These are phyloP conservation scores for Phytophthora kernoviae DNA, from an alignment of 352 stramenopile species.

Conservation along the genomic window DNA sequence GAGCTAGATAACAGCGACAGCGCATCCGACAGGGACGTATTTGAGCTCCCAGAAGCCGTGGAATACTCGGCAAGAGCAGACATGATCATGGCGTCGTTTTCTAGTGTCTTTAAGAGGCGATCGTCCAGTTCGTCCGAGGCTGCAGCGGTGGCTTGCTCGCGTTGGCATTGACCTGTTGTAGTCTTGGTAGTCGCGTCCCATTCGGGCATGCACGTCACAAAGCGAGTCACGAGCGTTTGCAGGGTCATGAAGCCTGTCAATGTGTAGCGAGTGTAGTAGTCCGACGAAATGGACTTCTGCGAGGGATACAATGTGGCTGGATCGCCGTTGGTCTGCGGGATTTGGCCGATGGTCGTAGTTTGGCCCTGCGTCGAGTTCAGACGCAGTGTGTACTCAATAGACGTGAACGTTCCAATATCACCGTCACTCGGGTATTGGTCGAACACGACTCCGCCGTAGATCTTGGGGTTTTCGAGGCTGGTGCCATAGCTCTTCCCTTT, in stretches of 20 bases:
- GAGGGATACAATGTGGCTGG: conserved; percentile 32
- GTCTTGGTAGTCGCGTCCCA: conserved; percentile 41
- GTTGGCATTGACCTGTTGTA: conserved; percentile 48
- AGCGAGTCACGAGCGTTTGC: conserved; percentile 64
- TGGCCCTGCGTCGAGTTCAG: conserved; percentile 51
- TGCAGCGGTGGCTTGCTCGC: conserved; percentile 28
- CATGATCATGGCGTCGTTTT: conserved; percentile 47
- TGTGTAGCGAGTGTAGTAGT: conserved; percentile 50
- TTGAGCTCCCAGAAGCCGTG: conserved; percentile 3
- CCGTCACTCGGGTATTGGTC: conserved; percentile 35
- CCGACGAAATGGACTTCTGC: conserved; percentile 33
- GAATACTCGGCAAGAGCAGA: conserved; percentile 17
- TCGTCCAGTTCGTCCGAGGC: conserved; percentile 29
- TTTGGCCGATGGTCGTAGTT: conserved; percentile 14
- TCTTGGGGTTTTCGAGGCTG: conserved; percentile 42
- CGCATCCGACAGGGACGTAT: conserved; percentile 17
- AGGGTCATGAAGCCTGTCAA: conserved; percentile 60
- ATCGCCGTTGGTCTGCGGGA: conserved; percentile 40
- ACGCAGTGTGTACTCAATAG: conserved; percentile 65
- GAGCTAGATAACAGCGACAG: conserved; percentile 19
- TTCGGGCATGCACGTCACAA: conserved; percentile 58
- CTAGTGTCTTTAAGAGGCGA: conserved; percentile 34
- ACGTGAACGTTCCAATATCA: conserved; percentile 42
- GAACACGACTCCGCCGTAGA: conserved; percentile 66
- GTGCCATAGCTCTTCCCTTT: conserved; percentile 44